phyloP scores from a whole-genome alignment of 139 green algal genomes.

The Chloropicon primus region DNA sequence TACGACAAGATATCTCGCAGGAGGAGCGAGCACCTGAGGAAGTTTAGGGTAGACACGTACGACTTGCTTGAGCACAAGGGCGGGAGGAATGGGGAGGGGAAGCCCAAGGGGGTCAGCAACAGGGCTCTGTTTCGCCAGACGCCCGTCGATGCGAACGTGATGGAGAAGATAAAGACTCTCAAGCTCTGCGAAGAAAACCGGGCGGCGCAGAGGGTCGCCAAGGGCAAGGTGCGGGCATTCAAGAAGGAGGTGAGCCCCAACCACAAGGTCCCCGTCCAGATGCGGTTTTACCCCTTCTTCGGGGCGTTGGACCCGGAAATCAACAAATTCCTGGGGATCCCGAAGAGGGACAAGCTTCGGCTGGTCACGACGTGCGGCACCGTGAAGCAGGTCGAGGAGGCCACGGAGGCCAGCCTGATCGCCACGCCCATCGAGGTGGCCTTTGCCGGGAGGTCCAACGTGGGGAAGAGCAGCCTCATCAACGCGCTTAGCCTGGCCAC shows the following conservation, averaged over 20 bases:
- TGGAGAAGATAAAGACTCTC: neutral
- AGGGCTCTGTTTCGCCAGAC: neutral
- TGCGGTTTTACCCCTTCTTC: neutral
- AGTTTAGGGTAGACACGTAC: neutral
- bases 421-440: neutral
- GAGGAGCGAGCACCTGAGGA: neutral
- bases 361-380: neutral
- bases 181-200: neutral
- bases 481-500: constrained; percentile 62
- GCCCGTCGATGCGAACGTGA: neutral
- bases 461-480: constrained; percentile 95
- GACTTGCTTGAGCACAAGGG: neutral
- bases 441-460: constrained; percentile 67
- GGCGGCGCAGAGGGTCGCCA: neutral
- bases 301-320: neutral
- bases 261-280: neutral
- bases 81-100: too few species aligned
- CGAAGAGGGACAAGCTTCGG: neutral
- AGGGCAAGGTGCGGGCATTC: neutral
- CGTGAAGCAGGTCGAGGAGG: neutral
- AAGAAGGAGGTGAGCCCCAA: neutral
- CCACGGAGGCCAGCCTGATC: neutral
- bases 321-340: neutral
- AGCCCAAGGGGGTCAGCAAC: neutral
- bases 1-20: neutral